Evolutionary conservation across 192 early-diverging fungal species (phyloP), one percentile per base, ranked within the genome.

Genomic region (Geranomyces michiganensis): DNA sequence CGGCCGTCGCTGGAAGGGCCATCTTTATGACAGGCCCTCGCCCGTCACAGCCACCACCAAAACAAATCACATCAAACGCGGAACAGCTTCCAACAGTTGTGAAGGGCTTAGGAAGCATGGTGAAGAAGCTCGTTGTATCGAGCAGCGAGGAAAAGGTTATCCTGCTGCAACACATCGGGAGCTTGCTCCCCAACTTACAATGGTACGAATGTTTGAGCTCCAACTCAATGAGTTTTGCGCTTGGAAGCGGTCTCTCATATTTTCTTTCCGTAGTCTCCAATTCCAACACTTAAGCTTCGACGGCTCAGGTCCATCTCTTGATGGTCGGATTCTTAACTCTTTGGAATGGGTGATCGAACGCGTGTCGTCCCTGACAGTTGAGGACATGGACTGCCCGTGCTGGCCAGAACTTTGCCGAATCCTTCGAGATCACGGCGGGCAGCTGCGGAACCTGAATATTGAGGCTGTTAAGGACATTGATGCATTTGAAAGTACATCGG

Each of bases 391-490:
- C 73, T 65, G 64, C 1, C 68, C 76, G 1, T 65, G 75, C 56
- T 85, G 81, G 81, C 70, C 76, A 8, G 69, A 72, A 4, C 45
- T 85, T 7, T 63, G 74, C 26, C 51, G 64, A 2, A 58, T 73
- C 45, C 64, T 85, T 13, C 44, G 61, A 6, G 48, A 74, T 29
- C 46, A 72, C 32, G 72, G 75, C 36, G 33, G 48, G 7, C 68
- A 75, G 19, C 46, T 85, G 9, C 71, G 75, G 17, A 69, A 69
- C 45, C 59, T 85, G 17, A 81, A 78, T 49, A 51, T 85, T n/a
- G 84, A 83, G 62, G 79, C 84, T 19, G 71, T 78, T 22, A 53
- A 58, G 27, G 82, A 83, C 21, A 76, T 73, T 55, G 84, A 83
- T 41, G 43, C 71, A 3, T 85, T 77, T 65, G 76, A 72, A 31